Conservation (phyloP, 2,329 filamentous ascomycete genomes). For the Rhynchosporium graminicola region DNA sequence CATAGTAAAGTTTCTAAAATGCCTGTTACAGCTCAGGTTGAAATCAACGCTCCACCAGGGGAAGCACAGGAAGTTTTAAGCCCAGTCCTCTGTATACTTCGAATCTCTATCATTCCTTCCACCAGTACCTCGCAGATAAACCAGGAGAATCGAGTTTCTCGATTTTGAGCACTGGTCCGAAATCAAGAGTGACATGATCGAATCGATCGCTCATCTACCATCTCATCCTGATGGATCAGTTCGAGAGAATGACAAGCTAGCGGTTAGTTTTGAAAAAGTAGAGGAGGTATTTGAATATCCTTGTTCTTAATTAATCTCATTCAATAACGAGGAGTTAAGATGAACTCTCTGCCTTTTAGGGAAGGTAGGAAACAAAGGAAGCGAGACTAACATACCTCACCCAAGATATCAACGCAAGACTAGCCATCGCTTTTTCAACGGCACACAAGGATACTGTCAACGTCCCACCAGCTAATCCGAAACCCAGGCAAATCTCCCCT, state of each 20-base stretch:
- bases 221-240: constrained; percentile 16
- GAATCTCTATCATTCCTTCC: no score
- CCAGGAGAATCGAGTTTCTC: constrained; percentile 17
- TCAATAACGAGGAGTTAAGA: not conserved
- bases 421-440: no score
- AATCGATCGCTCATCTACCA: constrained; percentile 2
- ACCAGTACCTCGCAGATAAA: no score
- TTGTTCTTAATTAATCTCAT: constrained; percentile 1
- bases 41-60: constrained; percentile 24
- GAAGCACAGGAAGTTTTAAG: constrained; percentile 22
- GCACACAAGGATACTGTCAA: no score
- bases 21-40: constrained; percentile 15
- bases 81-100: not conserved
- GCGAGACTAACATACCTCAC: no score
- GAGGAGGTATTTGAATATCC: constrained; percentile 12
- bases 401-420: no score
- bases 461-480: not conserved
- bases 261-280: constrained; percentile 11
- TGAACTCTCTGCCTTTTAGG: not conserved
- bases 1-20: not conserved
- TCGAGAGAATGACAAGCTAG: constrained; percentile 13
- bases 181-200: constrained; percentile 13
- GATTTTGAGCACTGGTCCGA: constrained; percentile 20
- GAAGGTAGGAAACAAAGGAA: not conserved
- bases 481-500: constrained; percentile 26